These are phyloP conservation scores for Ballota nigra DNA, from an alignment of 257 asterid genomes.

Conservation along the genomic window DNA sequence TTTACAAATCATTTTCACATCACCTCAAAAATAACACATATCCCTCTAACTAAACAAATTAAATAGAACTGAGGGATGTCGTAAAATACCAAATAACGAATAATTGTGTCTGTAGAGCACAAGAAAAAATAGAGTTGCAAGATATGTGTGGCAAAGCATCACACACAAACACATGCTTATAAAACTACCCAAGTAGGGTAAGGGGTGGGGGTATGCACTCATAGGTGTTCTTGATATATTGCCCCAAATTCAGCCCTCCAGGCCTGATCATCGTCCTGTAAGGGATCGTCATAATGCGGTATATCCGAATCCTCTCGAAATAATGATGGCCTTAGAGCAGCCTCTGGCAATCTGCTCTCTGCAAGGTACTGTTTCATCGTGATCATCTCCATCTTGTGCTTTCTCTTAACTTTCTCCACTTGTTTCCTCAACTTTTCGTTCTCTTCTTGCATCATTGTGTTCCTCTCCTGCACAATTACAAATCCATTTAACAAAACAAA, in stretches of 20 bases:
- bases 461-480: slow-evolving; percentile 52
- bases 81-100: neutral
- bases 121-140: slow-evolving; percentile 8
- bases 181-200: slow-evolving; percentile 46
- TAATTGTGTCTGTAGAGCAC: neutral
- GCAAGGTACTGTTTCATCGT: slow-evolving; percentile 96
- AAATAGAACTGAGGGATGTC: neutral
- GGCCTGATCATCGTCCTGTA: slow-evolving; percentile 73
- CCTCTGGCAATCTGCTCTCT: slow-evolving; percentile 89
- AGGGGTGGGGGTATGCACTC: slow-evolving; percentile 18
- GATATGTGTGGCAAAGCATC: slow-evolving; percentile 10
- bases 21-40: neutral
- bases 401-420: slow-evolving; percentile 79
- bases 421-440: slow-evolving; percentile 72
- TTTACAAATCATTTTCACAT: no score
- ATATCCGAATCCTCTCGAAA: slow-evolving; percentile 55
- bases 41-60: neutral
- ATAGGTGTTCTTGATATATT: slow-evolving; percentile 80
- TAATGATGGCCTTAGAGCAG: slow-evolving; percentile 58
- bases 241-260: slow-evolving; percentile 99
- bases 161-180: neutral
- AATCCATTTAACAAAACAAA: neutral
- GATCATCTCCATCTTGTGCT: slow-evolving; percentile 95
- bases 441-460: slow-evolving; percentile 56
- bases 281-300: slow-evolving; percentile 25